Percentiles rank a stretch among this genome's conserved stretches.
These are phyloP conservation scores for Neocucurbitaria cava DNA, from an alignment of 2,329 filamentous ascomycete genomes.

Conservation along the genomic window DNA sequence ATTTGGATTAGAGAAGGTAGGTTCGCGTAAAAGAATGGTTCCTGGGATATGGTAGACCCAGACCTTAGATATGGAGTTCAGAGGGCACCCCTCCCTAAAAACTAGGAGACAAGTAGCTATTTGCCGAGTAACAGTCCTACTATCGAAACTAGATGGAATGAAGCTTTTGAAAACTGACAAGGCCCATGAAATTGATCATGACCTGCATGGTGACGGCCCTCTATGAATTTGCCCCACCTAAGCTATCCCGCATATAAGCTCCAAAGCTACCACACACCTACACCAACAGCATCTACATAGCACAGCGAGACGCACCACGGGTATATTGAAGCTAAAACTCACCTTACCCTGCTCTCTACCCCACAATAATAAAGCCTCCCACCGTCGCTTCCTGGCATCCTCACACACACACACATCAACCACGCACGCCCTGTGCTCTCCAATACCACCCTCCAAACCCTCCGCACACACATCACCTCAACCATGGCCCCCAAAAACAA, in stretches of 20 bases:
- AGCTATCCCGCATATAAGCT: neutral
- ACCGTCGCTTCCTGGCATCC: neutral
- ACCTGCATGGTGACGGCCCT: neutral
- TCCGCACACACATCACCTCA: neutral
- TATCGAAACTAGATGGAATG: too few species aligned
- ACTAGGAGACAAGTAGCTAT: neutral
- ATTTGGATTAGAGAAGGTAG: conserved; percentile 42
- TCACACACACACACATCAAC: too few species aligned
- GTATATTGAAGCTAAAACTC: neutral
- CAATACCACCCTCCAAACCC: neutral
- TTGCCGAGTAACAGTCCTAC: neutral
- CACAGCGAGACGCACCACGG: neutral
- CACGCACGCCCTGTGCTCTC: neutral
- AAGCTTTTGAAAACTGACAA: too few species aligned
- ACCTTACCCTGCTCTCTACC: neutral
- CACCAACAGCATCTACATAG: neutral
- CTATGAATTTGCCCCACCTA: neutral
- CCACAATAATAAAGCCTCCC: neutral
- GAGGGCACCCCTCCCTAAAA: neutral
- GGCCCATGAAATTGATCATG: neutral
- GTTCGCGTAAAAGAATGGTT: conserved; percentile 38
- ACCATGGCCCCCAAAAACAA: conserved; percentile 40
- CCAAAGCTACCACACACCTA: neutral
- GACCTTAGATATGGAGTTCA: neutral
- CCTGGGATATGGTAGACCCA: conserved; percentile 40